Percentiles rank a stretch among this genome's conserved stretches.
These are phyloP conservation scores for Helichrysum umbraculigerum DNA, from an alignment of 129 eudicot genomes.

Conservation along the genomic window DNA sequence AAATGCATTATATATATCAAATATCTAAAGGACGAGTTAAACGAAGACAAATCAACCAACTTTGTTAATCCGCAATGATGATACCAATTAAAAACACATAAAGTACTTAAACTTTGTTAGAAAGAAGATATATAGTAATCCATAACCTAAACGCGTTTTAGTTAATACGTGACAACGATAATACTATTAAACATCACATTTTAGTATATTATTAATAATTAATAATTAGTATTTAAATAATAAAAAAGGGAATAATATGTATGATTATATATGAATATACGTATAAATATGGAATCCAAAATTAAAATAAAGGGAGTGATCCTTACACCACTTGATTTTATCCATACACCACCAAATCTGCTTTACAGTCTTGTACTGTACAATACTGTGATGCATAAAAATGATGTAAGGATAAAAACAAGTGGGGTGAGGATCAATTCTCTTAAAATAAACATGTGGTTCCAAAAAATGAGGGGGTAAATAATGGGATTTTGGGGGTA, in stretches of 20 bases:
- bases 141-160: background rate
- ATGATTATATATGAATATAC: background rate
- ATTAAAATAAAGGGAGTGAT: no score
- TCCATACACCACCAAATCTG: no score
- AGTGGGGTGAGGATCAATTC: no score
- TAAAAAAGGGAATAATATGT: background rate
- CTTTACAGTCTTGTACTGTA: no score
- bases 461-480: slow-evolving; percentile 21
- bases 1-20: slow-evolving; percentile 1
- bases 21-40: background rate
- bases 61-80: background rate
- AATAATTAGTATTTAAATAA: background rate
- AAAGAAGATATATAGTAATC: background rate
- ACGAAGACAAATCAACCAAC: background rate
- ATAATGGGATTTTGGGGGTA: slow-evolving; percentile 2
- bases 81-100: background rate
- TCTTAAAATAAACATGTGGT: slow-evolving; percentile 5
- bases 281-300: background rate
- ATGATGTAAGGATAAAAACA: no score
- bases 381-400: no score
- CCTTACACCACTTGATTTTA: no score
- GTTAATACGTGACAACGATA: background rate
- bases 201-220: background rate
- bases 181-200: background rate
- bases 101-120: background rate